Conservation (phyloP, 768 basidiomycete species). For the Wakefieldia striispora region DNA sequence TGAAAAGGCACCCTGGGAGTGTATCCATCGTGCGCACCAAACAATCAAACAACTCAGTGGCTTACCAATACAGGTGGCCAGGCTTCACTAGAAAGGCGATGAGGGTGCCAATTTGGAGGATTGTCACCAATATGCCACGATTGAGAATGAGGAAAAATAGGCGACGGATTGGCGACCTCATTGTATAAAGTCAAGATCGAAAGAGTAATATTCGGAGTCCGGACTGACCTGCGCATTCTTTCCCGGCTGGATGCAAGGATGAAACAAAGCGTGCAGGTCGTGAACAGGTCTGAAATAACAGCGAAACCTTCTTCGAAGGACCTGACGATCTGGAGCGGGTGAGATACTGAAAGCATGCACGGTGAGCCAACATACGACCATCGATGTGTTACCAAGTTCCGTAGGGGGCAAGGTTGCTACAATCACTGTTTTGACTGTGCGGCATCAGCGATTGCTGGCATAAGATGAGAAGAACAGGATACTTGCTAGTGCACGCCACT, state of each 20-base stretch:
- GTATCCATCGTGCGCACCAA: too few relatives aligned
- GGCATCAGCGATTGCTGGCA: background rate
- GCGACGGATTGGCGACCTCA: background rate
- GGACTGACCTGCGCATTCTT: background rate
- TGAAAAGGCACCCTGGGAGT: background rate
- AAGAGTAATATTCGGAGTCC: background rate
- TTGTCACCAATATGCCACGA: slow-evolving; percentile 3
- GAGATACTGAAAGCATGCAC: background rate
- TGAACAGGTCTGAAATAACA: slow-evolving; percentile 2
- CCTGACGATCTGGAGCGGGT: background rate
- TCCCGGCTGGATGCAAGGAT: background rate
- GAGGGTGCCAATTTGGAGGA: slow-evolving; percentile 1
- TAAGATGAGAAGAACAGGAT: background rate
- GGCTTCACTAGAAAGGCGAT: background rate
- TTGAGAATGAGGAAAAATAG: background rate
- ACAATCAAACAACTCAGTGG: too few relatives aligned
- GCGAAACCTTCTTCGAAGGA: slow-evolving; percentile 2
- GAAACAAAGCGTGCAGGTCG: background rate
- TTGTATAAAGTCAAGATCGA: background rate
- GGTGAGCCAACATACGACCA: background rate
- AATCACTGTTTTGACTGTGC: background rate
- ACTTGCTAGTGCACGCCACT: slow-evolving; percentile 2
- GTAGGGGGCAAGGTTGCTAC: background rate
- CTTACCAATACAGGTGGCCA: too few relatives aligned
- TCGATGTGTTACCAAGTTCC: background rate